Evolutionary conservation across 495 filamentous ascomycete genomes (phyloP).

Genomic region (Penicillium egyptiacum): DNA sequence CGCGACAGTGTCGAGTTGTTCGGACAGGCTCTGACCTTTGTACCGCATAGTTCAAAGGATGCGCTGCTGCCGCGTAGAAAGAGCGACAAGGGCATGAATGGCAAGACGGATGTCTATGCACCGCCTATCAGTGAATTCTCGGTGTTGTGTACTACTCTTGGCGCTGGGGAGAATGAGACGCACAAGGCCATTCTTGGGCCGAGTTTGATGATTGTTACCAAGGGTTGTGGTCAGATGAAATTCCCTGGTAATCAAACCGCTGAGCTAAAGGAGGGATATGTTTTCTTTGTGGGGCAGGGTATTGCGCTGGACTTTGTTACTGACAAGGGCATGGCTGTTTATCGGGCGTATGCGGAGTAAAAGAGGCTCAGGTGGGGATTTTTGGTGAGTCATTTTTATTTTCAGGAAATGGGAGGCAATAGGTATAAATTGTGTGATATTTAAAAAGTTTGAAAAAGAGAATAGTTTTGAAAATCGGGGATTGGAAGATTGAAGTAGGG

Average conservation of each 20-base stretch:
- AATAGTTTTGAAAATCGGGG: background rate
- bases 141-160: constrained; percentile 60
- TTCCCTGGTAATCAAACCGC: constrained; percentile 49
- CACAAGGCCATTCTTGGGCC: constrained; percentile 60
- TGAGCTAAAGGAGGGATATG: constrained; percentile 59
- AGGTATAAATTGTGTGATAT: constrained; percentile 1
- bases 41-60: constrained; percentile 56
- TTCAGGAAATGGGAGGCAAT: no score
- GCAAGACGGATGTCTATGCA: constrained; percentile 60
- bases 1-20: constrained; percentile 65
- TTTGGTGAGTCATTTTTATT: background rate
- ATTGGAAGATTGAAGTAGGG: background rate
- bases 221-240: constrained; percentile 59
- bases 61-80: constrained; percentile 49
- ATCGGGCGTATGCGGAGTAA: constrained; percentile 57
- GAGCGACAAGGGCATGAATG: constrained; percentile 54
- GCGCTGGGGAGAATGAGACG: constrained; percentile 56
- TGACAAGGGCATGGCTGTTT: constrained; percentile 52
- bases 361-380: background rate
- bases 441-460: background rate
- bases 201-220: constrained; percentile 63
- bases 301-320: constrained; percentile 51
- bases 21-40: constrained; percentile 58
- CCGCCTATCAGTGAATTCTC: constrained; percentile 75
- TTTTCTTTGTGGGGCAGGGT: constrained; percentile 68